Evolutionary conservation across 768 basidiomycete genomes (phyloP), one percentile per base, ranked within the genome.

Genomic region (Collybia nuda): DNA sequence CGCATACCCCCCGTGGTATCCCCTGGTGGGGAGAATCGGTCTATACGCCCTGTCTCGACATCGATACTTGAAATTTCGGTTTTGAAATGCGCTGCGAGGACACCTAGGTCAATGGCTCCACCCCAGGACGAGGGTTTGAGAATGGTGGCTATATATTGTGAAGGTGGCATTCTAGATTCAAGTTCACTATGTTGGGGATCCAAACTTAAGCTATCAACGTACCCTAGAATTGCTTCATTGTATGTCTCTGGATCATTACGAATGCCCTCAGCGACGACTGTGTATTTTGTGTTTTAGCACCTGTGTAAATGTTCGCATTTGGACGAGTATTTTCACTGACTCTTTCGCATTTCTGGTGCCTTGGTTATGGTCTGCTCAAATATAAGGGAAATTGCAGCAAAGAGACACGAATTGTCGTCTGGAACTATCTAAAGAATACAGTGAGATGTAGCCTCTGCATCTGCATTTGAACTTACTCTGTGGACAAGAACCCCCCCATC

Each of bases 371-470:
- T 84, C 60, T 95, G 93, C 62, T 88, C 84, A 59, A 98, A 95
- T 1, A 96, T 74, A 37, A 96, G 71, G 14, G 90, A 91, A 40
- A 92, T 75, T 2, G 93, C 85, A 2, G 88, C 88, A 72, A 98
- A 98, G 24, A 98, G 73, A 66, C 96, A 98, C 1, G 93, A 90
- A 61, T 98, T 98, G 69, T 98, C 96, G 61, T 98, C 96, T n/a
- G 94, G 95, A 15, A 96, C 92, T 48, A 93, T 32, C 54, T 40
- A 54, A 29, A 21, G 22, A 23, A 12, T 41, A 24, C 28, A 12
- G 11, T 14, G 4, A 48, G 32, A 19, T 8, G 23, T 28, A 41
- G 14, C 22, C 1, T 26, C n/a, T 40, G 29, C 29, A 40, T 35
- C 12, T 26, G 14, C 41, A 18, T 22, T n/a, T 2, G 5, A 11